Base-by-base conservation (phyloP, 129 eudicot genomes). In the Mikania micrantha region DNA sequence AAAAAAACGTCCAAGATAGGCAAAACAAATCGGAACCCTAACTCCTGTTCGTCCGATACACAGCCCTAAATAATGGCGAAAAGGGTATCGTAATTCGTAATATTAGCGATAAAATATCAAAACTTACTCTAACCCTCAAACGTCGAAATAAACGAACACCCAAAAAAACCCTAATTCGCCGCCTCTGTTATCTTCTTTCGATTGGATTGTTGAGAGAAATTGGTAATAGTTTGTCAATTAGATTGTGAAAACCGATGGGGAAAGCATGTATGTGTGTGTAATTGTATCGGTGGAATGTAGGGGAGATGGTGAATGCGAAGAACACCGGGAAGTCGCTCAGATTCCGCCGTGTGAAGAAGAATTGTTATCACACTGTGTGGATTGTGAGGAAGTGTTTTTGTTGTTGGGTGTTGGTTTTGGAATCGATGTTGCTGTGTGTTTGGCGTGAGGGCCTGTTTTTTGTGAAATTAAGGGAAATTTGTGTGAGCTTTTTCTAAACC, bases 111-210 rank as follows among this genome's bases (percentile, higher is more conserved):
- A 19, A 39, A 11, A 50, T 48, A 41, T 76, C 49, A 27, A 41
- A 7, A 35, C 69, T 19, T 63, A 52, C 19, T 48, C 69, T n/a
- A 62, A 50, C 40, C 53, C 59, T 36, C 35, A 69, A 50, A 67
- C 70, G 67, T 52, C 17, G 38, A 60, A 60, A 60, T 32, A 50
- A 49, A 72, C 35, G 17, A 56, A 71, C 53, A 38, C 28, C 27
- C 45, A 64, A 63, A 60, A 54, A 69, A 73, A 74, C 76, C 80
- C 83, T 79, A 79, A 79, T 58, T 59, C 36, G 62, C 60, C 64
- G 68, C 44, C 64, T 60, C 22, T 45, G 60, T 29, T 72, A 12
- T 7, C 3, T 25, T n/a, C 40, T 13, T 66, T 36, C 70, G 70
- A 72, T 67, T 78, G 27, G 48, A 64, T 68, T 73, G 50, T 49